These are phyloP conservation scores for Dioscorea cayenensis DNA, from an alignment of 116 monocot species.

Conservation along the genomic window DNA sequence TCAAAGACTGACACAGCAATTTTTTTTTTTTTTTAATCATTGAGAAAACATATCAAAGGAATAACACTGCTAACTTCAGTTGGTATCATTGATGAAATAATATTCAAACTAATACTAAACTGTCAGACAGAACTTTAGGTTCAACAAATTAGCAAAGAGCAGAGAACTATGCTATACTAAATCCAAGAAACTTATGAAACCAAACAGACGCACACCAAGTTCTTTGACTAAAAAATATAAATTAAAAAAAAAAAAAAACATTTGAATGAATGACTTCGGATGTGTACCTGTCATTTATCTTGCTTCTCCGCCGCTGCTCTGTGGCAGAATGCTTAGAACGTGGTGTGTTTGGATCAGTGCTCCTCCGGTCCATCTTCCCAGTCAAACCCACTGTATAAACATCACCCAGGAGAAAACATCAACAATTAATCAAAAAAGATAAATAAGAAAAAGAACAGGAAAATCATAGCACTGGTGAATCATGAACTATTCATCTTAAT, in stretches of 20 bases:
- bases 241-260: background rate
- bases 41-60: no score
- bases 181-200: no score
- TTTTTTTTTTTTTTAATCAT: no score
- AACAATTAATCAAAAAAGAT: background rate
- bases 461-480: background rate
- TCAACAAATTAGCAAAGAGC: no score
- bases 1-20: no score
- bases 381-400: constrained; percentile 6
- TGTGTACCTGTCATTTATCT: constrained; percentile 70
- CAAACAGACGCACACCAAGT: background rate
- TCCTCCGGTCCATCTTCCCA: constrained; percentile 12
- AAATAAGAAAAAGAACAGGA: background rate
- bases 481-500: background rate
- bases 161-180: no score
- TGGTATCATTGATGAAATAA: no score
- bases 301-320: constrained; percentile 83
- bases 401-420: background rate
- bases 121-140: no score
- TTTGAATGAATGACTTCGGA: background rate
- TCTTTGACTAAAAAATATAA: background rate
- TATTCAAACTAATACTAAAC: no score
- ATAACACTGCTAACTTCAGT: no score
- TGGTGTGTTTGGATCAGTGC: constrained; percentile 38
- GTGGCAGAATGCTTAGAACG: constrained; percentile 87